Base-by-base conservation (phyloP, 176 grass and related monocot species). In the Canna indica region DNA sequence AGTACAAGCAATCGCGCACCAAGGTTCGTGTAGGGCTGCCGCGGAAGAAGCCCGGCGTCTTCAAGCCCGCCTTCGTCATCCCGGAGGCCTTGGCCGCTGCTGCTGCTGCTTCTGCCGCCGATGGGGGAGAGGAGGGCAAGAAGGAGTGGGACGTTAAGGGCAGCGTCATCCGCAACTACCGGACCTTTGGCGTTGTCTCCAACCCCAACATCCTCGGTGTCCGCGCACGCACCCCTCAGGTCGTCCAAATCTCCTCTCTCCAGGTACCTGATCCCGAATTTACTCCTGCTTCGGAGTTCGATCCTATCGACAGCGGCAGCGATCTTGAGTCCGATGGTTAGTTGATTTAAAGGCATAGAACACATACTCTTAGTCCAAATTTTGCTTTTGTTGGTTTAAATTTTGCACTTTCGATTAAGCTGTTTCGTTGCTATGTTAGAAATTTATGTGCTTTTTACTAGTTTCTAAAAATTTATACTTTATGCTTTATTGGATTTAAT, bases 141-240 rank as follows among this genome's bases (percentile, higher is more conserved):
- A 39, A 45, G 16, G 75, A 53, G 48, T 97, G 93, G 93, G 84
- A 97, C 75, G 31, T 67, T n/a, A 83, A 89, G 66, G 93, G 88
- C 5, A 97, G 72, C 59, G 94, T 97, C 7, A 83, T 97, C 33
- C 85, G 82, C 77, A 97, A 97, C 82, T 97, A 97, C 75, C 73
- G 74, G 3, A 52, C 94, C 2, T 97, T 97, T 71, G 89, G 94
- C 30, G 84, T 97, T 22, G 86, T 97, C 25, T 68, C 88, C 15
- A 97, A 97, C 77, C 94, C 94, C 0, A 97, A 97, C 68, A 29
- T 92, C 13, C 79, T 87, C 46, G 82, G 94, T 27, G 88, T 85
- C 36, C 83, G 83, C 64, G 25, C 88, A 22, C 85, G 88, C 54
- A 87, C 93, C 18, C 76, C 81, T 32, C 29, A 67, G 36, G 79